A percentile compares a stretch with the other conserved stretches of the same genome.
Conservation (phyloP, 2,329 filamentous ascomycete species). For the Exserohilum rostratum region DNA sequence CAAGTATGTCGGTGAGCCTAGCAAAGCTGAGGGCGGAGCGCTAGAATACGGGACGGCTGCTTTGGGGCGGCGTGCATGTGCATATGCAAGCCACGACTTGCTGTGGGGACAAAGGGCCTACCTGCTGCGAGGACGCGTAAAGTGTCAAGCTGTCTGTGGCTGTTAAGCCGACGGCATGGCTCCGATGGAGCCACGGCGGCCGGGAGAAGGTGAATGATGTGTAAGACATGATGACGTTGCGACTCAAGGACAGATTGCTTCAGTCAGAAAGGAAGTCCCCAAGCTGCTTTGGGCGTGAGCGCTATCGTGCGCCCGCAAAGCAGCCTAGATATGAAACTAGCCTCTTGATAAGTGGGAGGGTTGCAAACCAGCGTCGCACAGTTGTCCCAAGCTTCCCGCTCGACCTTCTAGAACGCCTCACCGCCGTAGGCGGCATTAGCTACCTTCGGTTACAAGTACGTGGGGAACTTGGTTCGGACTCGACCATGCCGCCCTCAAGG, state of each 20-base stretch:
- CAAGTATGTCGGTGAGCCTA: not conserved
- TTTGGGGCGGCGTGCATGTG: slow-evolving; percentile 1
- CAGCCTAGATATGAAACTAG: not conserved
- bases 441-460: slow-evolving; percentile 7
- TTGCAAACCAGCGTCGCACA: slow-evolving; percentile 9
- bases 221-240: no score
- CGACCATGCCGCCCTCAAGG: not conserved
- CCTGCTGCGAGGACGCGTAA: slow-evolving; percentile 14
- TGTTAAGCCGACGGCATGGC: not conserved
- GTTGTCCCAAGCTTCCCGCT: slow-evolving; percentile 4
- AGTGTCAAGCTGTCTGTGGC: not conserved
- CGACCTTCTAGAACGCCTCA: slow-evolving; percentile 17
- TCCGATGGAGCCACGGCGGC: not conserved
- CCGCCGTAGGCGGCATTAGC: slow-evolving; percentile 13
- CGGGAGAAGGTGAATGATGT: not conserved
- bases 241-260: not conserved
- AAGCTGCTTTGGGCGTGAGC: not conserved
- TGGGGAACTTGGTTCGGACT: not conserved
- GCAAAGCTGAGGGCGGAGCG: not conserved
- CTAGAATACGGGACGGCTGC: not conserved
- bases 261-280: not conserved
- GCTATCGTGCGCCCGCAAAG: not conserved
- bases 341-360: not conserved
- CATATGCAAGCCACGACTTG: slow-evolving; percentile 11
- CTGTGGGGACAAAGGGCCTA: slow-evolving; percentile 8